Evolutionary conservation across 129 eudicot genomes (phyloP), one percentile per base, ranked within the genome.

Genomic region (Tagetes patula): DNA sequence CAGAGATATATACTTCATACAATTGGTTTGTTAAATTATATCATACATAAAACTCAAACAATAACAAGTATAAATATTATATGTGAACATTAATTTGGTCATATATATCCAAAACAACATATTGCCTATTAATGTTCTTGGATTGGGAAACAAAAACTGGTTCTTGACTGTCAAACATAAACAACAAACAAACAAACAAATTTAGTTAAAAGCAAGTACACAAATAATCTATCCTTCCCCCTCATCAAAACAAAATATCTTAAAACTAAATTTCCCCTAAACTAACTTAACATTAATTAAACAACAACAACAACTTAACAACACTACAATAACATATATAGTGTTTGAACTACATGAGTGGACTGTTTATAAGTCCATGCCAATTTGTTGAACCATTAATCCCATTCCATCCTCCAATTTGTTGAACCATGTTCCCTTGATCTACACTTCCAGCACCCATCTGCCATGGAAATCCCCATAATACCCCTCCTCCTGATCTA

Each of bases 391-490:
- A 79, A 45, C 84, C 81, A 20, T 20, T 20, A 62, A 82, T 55
- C n/a, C 89, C 89, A 80, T 80, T 87, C 93, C 93, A 87, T 72
- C 80, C 80, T 70, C 84, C 84, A 64, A 75, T 80, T 20, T 20
- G 27, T 20, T 79, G 82, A 56, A 46, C 85, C 81, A 80, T 55
- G 58, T 20, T 80, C 37, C 78, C 85, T 36, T 81, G 76, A 52
- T 78, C 83, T 46, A 70, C 87, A 41, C 48, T 10, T 66, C 85
- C 89, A 13, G 81, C 83, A 27, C 85, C 84, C 69, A 84, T 74
- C 77, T 87, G 93, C 93, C 93, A 87, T 48, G 93, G 93, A 69
- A 80, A 82, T 77, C 93, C 93, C 87, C 89, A 87, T 52, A 87
- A 75, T 41, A 87, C 85, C 82, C 89, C 83, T 50, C 70, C 66